Conservation (phyloP, 345 rosid species). For the Zanthoxylum bungeanum region DNA sequence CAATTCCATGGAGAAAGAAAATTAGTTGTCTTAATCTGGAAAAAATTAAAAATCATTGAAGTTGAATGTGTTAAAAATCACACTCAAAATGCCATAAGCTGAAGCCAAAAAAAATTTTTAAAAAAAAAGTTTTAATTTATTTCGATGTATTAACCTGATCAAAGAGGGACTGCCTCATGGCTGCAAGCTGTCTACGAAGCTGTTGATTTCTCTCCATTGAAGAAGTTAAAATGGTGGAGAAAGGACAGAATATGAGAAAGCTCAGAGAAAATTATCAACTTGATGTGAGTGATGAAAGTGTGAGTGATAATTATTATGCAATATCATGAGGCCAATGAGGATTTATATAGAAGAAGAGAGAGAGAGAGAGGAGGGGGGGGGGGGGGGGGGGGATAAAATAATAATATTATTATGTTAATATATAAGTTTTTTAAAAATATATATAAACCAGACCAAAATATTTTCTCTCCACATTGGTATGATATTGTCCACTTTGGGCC, state of each 20-base stretch:
- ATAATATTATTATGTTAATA: not conserved
- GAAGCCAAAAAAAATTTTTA: not conserved
- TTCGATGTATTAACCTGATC: constrained; percentile 66
- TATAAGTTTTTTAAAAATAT: not conserved
- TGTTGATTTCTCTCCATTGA: constrained; percentile 41
- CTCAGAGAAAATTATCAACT: not conserved
- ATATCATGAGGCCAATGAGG: not conserved
- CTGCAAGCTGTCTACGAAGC: constrained; percentile 45
- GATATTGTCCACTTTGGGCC: no score
- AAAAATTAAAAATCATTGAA: no score
- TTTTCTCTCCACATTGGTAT: no score
- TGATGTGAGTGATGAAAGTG: not conserved
- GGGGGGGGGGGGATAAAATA: no score
- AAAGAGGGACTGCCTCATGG: constrained; percentile 60
- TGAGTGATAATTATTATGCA: constrained; percentile 11
- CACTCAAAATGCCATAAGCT: not conserved
- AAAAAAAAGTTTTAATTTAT: no score
- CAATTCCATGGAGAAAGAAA: not conserved
- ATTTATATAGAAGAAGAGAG: constrained; percentile 23
- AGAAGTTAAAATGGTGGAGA: constrained; percentile 6
- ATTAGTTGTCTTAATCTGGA: not conserved
- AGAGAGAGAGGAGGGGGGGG: no score
- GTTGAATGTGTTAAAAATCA: not conserved
- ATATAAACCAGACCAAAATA: no score
- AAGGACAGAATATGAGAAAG: not conserved